These are phyloP conservation scores for Blastobotrys malaysiensis DNA, from an alignment of 1,139 yeast genomes.

Conservation along the genomic window DNA sequence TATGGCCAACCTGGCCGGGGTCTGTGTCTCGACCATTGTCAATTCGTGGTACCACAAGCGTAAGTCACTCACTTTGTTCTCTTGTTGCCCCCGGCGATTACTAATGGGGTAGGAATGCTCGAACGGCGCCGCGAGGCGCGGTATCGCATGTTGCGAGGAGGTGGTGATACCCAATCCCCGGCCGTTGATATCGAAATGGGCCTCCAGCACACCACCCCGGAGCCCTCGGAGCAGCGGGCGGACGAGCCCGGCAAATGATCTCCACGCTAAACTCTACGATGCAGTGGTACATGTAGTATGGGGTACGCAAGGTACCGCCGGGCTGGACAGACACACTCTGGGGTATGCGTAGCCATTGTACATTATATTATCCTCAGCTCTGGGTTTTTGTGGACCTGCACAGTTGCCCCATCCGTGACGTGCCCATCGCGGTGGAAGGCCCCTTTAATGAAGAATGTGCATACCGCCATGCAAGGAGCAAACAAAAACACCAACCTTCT, in stretches of 20 bases:
- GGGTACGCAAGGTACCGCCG: not conserved
- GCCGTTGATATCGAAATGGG: not conserved
- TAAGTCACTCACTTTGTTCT: not conserved
- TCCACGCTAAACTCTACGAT: too few species aligned
- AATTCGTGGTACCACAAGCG: slow-evolving; percentile 35
- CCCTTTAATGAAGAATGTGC: not conserved
- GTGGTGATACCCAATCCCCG: not conserved
- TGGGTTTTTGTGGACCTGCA: too few species aligned
- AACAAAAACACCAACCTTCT: not conserved
- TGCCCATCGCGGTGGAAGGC: not conserved
- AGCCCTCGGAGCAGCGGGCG: too few species aligned
- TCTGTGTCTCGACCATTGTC: slow-evolving; percentile 28
- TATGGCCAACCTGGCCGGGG: slow-evolving; percentile 33
- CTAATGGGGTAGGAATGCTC: slow-evolving; percentile 15
- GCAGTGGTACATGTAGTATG: too few species aligned
- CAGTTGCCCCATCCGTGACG: not conserved
- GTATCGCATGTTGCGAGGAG: slow-evolving; percentile 26
- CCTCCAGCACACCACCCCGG: not conserved
- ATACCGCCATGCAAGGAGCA: not conserved
- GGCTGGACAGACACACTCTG: not conserved
- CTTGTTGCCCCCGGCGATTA: not conserved
- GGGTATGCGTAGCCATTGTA: too few species aligned
- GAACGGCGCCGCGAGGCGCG: slow-evolving; percentile 31
- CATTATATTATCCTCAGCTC: too few species aligned
- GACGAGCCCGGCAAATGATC: too few species aligned